Conservation (phyloP, 225 moss, liverwort and hornwort species). For the Physcomitrium patens region DNA sequence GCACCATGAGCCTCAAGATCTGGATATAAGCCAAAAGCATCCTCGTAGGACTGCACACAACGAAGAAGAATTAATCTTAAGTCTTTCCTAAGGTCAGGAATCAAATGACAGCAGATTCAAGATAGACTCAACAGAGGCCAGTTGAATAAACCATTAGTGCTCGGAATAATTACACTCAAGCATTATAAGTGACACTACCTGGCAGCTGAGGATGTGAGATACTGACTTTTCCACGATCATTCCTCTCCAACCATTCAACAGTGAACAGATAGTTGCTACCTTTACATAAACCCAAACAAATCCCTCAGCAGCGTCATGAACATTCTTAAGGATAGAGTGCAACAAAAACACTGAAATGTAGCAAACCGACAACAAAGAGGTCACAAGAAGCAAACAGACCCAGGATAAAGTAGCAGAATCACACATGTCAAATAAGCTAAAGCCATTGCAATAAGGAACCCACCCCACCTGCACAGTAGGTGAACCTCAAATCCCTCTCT, state of each 20-base stretch:
- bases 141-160: not conserved
- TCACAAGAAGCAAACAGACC: no score
- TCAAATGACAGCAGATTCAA: not conserved
- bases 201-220: slow-evolving; percentile 71
- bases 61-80: not conserved
- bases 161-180: not conserved
- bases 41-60: slow-evolving; percentile 82
- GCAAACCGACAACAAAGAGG: not conserved
- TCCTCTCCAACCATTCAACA: slow-evolving; percentile 90
- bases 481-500: slow-evolving; percentile 87
- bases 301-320: slow-evolving; percentile 33
- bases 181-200: slow-evolving; percentile 43
- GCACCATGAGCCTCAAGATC: slow-evolving; percentile 92
- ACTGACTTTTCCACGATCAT: slow-evolving; percentile 75
- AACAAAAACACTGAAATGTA: no score
- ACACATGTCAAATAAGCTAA: slow-evolving; percentile 10
- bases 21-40: slow-evolving; percentile 76
- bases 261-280: slow-evolving; percentile 83
- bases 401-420: not conserved
- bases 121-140: not conserved
- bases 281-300: slow-evolving; percentile 44
- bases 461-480: slow-evolving; percentile 88
- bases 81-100: not conserved
- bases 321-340: slow-evolving; percentile 1
- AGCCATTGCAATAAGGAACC: slow-evolving; percentile 24